These are phyloP conservation scores for Fusarium praegraminearum DNA, from an alignment of 2,329 filamentous ascomycete species.

Conservation along the genomic window DNA sequence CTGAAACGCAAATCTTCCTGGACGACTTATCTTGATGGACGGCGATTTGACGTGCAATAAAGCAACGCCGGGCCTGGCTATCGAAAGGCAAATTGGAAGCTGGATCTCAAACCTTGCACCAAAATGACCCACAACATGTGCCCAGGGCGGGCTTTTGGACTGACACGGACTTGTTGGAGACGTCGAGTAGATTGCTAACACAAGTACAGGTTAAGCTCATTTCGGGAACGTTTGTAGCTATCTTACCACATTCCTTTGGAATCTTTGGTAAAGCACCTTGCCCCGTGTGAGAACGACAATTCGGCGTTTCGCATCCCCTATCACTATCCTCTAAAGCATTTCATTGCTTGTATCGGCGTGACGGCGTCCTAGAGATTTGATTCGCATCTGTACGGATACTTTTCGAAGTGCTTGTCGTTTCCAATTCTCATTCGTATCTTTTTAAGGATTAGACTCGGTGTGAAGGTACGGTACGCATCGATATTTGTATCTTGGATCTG, in stretches of 20 bases:
- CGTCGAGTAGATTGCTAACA: constrained; percentile 41
- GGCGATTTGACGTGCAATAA: neutral
- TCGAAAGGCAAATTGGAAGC: neutral
- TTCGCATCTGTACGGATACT: constrained; percentile 54
- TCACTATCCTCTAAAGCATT: constrained; percentile 47
- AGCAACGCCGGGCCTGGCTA: neutral
- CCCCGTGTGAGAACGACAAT: constrained; percentile 47
- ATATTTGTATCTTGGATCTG: neutral
- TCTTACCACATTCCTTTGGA: constrained; percentile 57
- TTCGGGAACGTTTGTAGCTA: constrained; percentile 56
- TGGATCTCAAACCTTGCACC: neutral
- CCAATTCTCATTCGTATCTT: constrained; percentile 47
- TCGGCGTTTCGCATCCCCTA: constrained; percentile 46
- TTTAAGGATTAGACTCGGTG: constrained; percentile 47
- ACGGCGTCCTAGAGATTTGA: constrained; percentile 55
- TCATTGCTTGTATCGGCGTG: constrained; percentile 55
- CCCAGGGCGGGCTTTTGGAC: neutral
- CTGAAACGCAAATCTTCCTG: neutral
- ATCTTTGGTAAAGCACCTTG: constrained; percentile 54
- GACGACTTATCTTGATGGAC: neutral
- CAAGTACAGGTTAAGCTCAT: constrained; percentile 55
- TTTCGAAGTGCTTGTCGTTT: constrained; percentile 55
- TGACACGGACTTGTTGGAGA: neutral
- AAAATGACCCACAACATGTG: neutral
- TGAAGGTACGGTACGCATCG: constrained; percentile 38